Conservation (phyloP, 2,329 filamentous ascomycete genomes). For the Chalara sp. region DNA sequence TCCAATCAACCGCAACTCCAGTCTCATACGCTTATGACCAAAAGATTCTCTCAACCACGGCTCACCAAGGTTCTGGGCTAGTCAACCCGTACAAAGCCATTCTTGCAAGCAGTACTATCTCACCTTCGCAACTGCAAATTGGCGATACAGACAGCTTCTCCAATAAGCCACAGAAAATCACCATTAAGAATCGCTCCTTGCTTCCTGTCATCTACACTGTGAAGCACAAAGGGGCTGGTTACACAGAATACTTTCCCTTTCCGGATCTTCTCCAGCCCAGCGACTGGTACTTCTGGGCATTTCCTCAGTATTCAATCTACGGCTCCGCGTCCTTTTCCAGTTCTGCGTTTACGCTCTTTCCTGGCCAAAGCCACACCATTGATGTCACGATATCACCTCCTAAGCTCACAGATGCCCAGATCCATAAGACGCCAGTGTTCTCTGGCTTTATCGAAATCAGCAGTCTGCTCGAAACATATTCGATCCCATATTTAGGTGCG, state of each 20-base stretch:
- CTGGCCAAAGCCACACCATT: constrained; percentile 12
- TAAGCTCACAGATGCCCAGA: constrained; percentile 4
- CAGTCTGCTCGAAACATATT: constrained; percentile 12
- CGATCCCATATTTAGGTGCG: constrained; percentile 19
- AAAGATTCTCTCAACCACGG: constrained; percentile 21
- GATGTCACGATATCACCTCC: constrained; percentile 14
- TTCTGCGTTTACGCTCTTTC: constrained; percentile 12
- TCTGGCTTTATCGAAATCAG: constrained; percentile 19
- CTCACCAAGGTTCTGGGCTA: constrained; percentile 30
- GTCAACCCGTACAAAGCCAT: constrained; percentile 28
- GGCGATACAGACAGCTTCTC: constrained; percentile 4
- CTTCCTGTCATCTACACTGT: constrained; percentile 16
- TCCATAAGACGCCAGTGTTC: constrained; percentile 19
- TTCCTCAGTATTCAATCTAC: constrained; percentile 18
- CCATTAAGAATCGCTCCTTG: constrained; percentile 18
- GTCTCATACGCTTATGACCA: constrained; percentile 22
- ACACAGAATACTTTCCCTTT: constrained; percentile 13
- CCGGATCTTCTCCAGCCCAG: too few species aligned
- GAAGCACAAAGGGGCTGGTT: constrained; percentile 18
- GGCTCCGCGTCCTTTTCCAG: constrained; percentile 16
- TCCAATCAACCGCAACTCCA: constrained; percentile 26
- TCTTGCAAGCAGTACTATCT: constrained; percentile 14
- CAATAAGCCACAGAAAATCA: constrained; percentile 14
- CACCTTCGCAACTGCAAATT: constrained; percentile 18
- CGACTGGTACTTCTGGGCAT: constrained; percentile 1